Conservation (phyloP, 208 protist genomes). For the Naegleria fowleri region DNA sequence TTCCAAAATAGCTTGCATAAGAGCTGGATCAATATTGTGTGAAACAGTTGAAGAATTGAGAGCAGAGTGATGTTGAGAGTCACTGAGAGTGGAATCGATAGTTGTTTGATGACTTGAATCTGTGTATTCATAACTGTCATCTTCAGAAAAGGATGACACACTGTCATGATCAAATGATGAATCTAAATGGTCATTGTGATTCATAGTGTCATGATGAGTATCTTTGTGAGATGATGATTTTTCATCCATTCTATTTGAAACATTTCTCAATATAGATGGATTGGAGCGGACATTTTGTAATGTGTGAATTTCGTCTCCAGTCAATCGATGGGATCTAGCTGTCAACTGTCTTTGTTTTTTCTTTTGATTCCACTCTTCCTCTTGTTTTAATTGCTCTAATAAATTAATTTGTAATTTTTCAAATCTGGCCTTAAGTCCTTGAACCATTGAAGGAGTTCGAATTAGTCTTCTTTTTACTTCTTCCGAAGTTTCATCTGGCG, state of each 20-base stretch:
- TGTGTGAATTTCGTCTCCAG: not conserved
- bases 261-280: too few relatives aligned
- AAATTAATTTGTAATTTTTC: not conserved
- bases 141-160: not conserved
- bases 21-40: not conserved
- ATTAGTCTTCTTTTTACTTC: not conserved
- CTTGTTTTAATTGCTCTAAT: not conserved
- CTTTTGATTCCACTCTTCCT: not conserved
- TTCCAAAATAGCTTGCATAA: not conserved
- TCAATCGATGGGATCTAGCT: not conserved
- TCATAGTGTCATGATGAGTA: not conserved
- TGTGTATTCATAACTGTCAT: not conserved
- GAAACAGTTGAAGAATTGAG: not conserved
- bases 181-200: too few relatives aligned
- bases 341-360: not conserved
- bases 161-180: not conserved
- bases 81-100: too few relatives aligned
- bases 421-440: not conserved
- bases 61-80: too few relatives aligned
- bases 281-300: not conserved
- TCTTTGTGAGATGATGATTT: not conserved
- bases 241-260: not conserved
- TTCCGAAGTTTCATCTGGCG: not conserved
- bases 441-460: not conserved
- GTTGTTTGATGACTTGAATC: too few relatives aligned